Percentiles rank a stretch among this genome's conserved stretches.
Evolutionary conservation across 2,329 filamentous ascomycete genomes (phyloP).

Genomic region (Talaromyces sp.): DNA sequence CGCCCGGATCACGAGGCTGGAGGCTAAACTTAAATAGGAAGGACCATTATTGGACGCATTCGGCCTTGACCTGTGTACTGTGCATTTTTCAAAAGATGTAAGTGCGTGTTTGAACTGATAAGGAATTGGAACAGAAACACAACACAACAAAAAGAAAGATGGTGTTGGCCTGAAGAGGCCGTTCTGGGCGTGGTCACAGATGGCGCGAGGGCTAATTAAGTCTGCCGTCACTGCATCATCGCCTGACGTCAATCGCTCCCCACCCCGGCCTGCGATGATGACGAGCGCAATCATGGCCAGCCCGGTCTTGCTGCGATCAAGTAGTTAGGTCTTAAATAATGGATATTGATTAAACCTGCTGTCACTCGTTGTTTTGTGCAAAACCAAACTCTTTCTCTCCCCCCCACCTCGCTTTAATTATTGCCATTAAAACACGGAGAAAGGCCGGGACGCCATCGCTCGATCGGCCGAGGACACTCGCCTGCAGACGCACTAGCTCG

Average conservation of each 20-base stretch:
- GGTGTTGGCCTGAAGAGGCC: background rate
- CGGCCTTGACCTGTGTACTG: background rate
- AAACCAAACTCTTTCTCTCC: too few relatives aligned
- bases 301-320: background rate
- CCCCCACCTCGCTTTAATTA: background rate
- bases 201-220: background rate
- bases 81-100: too few relatives aligned
- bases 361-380: background rate
- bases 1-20: background rate
- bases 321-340: too few relatives aligned
- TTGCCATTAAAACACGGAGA: background rate
- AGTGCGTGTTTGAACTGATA: too few relatives aligned
- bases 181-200: background rate
- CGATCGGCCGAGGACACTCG: background rate
- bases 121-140: background rate
- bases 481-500: background rate
- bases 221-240: background rate
- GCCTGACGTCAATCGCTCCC: slow-evolving; percentile 12
- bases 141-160: background rate
- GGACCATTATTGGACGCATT: background rate
- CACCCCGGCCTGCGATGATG: background rate
- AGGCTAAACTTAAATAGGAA: background rate
- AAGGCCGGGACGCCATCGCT: background rate
- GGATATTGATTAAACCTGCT: background rate
- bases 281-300: background rate